Base-by-base conservation (phyloP, 2,329 filamentous ascomycete species). In the Tolypocladium sp. region DNA sequence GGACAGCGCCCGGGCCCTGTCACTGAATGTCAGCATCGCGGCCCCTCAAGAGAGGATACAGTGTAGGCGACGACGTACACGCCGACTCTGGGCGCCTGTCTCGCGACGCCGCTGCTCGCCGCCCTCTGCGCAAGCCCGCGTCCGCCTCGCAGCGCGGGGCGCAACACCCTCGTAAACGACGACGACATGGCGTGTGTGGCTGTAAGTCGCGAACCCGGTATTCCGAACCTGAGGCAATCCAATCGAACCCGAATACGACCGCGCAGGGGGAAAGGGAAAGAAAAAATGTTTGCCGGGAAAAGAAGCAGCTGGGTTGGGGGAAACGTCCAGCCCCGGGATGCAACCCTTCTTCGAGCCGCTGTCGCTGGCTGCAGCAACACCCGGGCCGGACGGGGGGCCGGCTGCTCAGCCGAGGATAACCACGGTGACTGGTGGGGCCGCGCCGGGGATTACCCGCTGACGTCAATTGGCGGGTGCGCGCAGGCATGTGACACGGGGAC, bases 1-100 rank as follows among this genome's bases (percentile, higher is more conserved):
- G 42, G 86, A 88, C 60, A 91, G 80, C 25, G 79, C 69, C 65
- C 85, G 82, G 60, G 71, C 63, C 63, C 49, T 56, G 38, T n/a
- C 52, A 22, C 35, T 15, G 52, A 9, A 12, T 7, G 44, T 49
- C n/a, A 49, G 44, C 10, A 12, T 49, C 20, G 42, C 4, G 42
- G 20, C 20, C 20, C 20, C 22, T 1, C 15, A 33, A 2, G 30
- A 9, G 10, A 17, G 22, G 30, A n/a, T n/a, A n/a, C n/a, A 2
- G 55, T 6, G 20, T 9, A 17, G 53, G 15, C 10, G 12, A 17
- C 1, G 12, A 56, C 70, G 65, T 65, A 73, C 71, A 69, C 46
- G 59, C 60, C 66, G 22, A 61, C 63, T 56, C 65, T 61, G 22
- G 63, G 60, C 53, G 66, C 60, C 27, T 64, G 61, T 27, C 67